These are phyloP conservation scores for Colletotrichum theobromicola DNA, from an alignment of 2,329 filamentous ascomycete species.

Conservation along the genomic window DNA sequence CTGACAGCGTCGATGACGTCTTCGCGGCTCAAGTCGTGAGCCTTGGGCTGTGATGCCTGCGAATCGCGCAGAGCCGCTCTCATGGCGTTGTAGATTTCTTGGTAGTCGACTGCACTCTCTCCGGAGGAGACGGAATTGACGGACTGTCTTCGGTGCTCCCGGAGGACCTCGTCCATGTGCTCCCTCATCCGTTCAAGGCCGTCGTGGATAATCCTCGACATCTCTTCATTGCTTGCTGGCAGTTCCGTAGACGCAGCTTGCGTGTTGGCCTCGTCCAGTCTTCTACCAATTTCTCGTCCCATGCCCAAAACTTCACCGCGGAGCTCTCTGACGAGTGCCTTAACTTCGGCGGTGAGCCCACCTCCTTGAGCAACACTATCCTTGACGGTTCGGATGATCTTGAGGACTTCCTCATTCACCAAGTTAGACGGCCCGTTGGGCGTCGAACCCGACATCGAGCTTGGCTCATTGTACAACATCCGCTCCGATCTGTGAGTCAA, in stretches of 20 bases:
- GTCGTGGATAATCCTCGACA: slow-evolving; percentile 79
- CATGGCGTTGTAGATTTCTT: slow-evolving; percentile 86
- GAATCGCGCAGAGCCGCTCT: slow-evolving; percentile 74
- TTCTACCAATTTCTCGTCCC: slow-evolving; percentile 87
- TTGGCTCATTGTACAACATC: slow-evolving; percentile 47
- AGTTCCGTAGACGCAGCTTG: slow-evolving; percentile 37
- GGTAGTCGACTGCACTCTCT: slow-evolving; percentile 70
- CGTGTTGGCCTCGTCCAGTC: slow-evolving; percentile 72
- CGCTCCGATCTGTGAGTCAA: slow-evolving; percentile 48
- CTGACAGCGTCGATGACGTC: slow-evolving; percentile 86
- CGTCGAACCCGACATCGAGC: slow-evolving; percentile 50
- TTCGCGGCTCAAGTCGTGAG: slow-evolving; percentile 70
- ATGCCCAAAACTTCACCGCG: slow-evolving; percentile 93
- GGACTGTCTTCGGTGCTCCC: slow-evolving; percentile 75
- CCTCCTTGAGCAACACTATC: slow-evolving; percentile 89
- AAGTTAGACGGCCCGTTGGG: slow-evolving; percentile 56
- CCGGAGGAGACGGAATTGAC: slow-evolving; percentile 67
- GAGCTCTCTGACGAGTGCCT: slow-evolving; percentile 86
- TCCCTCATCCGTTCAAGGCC: slow-evolving; percentile 82
- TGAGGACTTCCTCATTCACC: slow-evolving; percentile 79
- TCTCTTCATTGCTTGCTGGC: slow-evolving; percentile 66
- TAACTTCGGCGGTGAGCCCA: slow-evolving; percentile 89
- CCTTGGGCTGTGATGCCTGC: slow-evolving; percentile 51
- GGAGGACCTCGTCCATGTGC: slow-evolving; percentile 81
- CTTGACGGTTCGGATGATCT: slow-evolving; percentile 85